Base-by-base conservation (phyloP, 1,139 yeast genomes). In the Zygosaccharomyces sapae region DNA sequence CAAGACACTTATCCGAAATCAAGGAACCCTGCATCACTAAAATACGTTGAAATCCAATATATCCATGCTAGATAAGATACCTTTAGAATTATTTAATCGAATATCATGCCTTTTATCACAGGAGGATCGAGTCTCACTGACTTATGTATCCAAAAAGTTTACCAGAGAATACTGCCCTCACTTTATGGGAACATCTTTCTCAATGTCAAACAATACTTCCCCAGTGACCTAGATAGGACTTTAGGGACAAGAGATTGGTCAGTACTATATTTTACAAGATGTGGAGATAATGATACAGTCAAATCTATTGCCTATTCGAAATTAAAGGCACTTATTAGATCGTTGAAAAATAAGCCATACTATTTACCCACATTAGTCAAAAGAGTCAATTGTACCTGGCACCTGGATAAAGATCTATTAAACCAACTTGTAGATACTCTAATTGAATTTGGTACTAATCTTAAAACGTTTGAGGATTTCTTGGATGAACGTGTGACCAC, bases 371-470 rank as follows among this genome's bases (percentile, higher is more conserved):
- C 61, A 1, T 41, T 55, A 9, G 53, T 65, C 6, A 55, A 52
- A 40, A 44, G 53, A 5, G 53, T 65, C 1, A 59, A 55, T 35
- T 62, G 66, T 42, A 56, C 65, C 10, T 65, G 68, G 69, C 67
- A 63, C 49, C 33, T 62, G 8, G 49, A 58, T 44, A 46, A 47
- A 12, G 43, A 43, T 3, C 43, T 55, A 7, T 41, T 63, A 41
- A 20, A 43, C 5, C 36, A 50, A 12, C 50, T 65, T 22, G 47
- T 61, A 3, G 36, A 42, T 1, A 36, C 61, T 7, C 34, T 65
- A 9, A 51, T 46, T 6, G 25, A 42, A 9, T 47, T 55, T 36
- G 60, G 50, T 2, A 33, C 39, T 2, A 56, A 57, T 38, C 41
- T 65, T 33, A 51, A 49, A 33, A 43, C 45, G 18, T 58, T 65